Evolutionary conservation across 108 stramenopile species (phyloP), one percentile per base, ranked within the genome.

Genomic region (Pseudonitzschia multistriata): DNA sequence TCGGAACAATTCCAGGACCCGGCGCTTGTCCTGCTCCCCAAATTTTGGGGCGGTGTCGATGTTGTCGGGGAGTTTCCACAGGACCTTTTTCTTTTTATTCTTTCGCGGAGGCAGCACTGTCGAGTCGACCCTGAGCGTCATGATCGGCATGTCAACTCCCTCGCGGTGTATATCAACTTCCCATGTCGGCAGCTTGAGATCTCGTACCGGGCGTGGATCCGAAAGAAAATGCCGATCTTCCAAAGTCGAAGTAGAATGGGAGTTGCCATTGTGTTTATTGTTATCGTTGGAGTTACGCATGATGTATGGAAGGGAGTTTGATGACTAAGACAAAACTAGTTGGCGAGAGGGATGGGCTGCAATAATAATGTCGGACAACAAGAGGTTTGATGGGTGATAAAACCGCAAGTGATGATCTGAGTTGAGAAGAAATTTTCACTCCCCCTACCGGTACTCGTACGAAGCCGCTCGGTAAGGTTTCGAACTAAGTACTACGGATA

Each of bases 181-280:
- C 90, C 90, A 92, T 39, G 80, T 82, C 25, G 76, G 79, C 45
- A 70, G n/a, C 8, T 67, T 63, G 40, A 61, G 62, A 49, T 62
- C 63, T 19, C 62, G 48, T 25, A 76, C 49, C 11, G 73, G 74
- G 14, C 88, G 84, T 30, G 90, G 86, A 49, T 87, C 86, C 8
- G 87, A 88, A 61, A 92, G 61, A 67, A 72, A 71, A 77, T 92
- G 90, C 37, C 86, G 85, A 53, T 87, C 88, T 82, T 85, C 84
- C 84, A 88, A 29, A 29, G 27, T 22, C 19, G 52, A n/a, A 13
- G 40, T 21, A 21, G 49, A n/a, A 21, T 6, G 15, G 37, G 37
- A 37, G 37, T 37, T 37, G 37, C 8, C 8, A 8, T 37, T 37
- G 25, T 53, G 13, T 11, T 53, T 53, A 17, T 57, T 57, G 22